Evolutionary conservation across 352 stramenopile species (phyloP).

Genomic region (Peronospora belbahrii): DNA sequence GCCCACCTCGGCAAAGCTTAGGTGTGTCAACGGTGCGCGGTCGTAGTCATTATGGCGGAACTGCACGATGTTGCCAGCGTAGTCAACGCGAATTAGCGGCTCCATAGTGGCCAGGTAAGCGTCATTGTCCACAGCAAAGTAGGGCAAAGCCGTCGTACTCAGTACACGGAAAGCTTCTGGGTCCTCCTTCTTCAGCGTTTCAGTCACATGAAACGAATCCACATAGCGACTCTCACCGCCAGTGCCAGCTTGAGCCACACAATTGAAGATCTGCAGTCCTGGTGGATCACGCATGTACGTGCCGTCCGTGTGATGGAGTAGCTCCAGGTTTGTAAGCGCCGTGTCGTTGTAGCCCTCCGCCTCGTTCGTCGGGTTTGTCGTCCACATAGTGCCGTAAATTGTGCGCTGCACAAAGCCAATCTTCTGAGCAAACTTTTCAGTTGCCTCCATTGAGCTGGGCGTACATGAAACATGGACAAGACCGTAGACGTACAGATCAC

Average conservation of each 20-base stretch:
- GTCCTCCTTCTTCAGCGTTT: slow-evolving; percentile 49
- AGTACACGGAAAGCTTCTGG: slow-evolving; percentile 68
- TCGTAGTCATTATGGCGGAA: slow-evolving; percentile 89
- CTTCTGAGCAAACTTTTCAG: slow-evolving; percentile 67
- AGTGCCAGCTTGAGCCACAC: slow-evolving; percentile 59
- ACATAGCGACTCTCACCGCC: slow-evolving; percentile 74
- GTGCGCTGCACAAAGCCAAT: slow-evolving; percentile 82
- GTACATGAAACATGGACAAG: slow-evolving; percentile 59
- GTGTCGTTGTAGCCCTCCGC: slow-evolving; percentile 83
- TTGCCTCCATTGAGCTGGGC: slow-evolving; percentile 68
- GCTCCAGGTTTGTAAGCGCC: slow-evolving; percentile 76
- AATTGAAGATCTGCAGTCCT: slow-evolving; percentile 89
- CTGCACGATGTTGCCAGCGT: slow-evolving; percentile 59
- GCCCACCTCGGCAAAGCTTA: slow-evolving; percentile 61
- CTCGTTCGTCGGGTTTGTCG: slow-evolving; percentile 63
- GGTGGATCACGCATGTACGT: slow-evolving; percentile 83
- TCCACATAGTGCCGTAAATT: slow-evolving; percentile 89
- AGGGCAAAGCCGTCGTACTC: slow-evolving; percentile 56
- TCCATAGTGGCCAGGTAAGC: slow-evolving; percentile 73
- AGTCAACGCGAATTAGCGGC: slow-evolving; percentile 70
- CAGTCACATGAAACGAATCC: slow-evolving; percentile 69
- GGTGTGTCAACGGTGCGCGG: slow-evolving; percentile 68
- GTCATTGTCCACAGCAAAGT: slow-evolving; percentile 73
- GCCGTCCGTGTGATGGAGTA: slow-evolving; percentile 82
- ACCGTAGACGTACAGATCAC: slow-evolving; percentile 62